A percentile compares a stretch with the other conserved stretches of the same genome.
These are phyloP conservation scores for Fusarium nurragi DNA, from an alignment of 2,329 filamentous ascomycete species.

Conservation along the genomic window DNA sequence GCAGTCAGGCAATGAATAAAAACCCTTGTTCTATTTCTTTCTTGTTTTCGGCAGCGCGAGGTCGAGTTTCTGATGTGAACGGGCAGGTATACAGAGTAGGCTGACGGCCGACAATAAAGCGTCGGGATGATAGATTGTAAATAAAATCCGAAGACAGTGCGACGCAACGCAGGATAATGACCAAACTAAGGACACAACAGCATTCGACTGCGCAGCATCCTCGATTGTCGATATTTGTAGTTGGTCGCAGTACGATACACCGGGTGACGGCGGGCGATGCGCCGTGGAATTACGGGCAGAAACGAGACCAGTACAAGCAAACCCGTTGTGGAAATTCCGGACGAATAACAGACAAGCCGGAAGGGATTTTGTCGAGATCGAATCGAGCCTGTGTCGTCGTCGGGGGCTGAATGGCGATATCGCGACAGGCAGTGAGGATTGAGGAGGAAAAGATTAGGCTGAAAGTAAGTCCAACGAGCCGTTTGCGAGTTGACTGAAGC, in stretches of 20 bases:
- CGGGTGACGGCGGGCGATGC: constrained; percentile 24
- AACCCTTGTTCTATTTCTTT: background rate
- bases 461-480: constrained; percentile 29
- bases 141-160: constrained; percentile 9
- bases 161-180: constrained; percentile 17
- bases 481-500: constrained; percentile 35
- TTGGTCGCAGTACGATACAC: constrained; percentile 23
- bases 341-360: constrained; percentile 10
- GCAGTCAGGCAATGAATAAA: constrained; percentile 40
- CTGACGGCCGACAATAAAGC: constrained; percentile 11
- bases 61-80: constrained; percentile 13
- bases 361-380: constrained; percentile 6
- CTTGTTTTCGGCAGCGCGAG: constrained; percentile 6
- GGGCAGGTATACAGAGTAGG: constrained; percentile 5
- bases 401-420: constrained; percentile 26
- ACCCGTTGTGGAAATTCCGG: constrained; percentile 2
- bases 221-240: constrained; percentile 22
- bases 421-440: constrained; percentile 23
- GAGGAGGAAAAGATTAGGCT: constrained; percentile 27
- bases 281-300: constrained; percentile 5
- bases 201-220: constrained; percentile 35
- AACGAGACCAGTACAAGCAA: constrained; percentile 11
- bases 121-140: constrained; percentile 10
- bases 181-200: constrained; percentile 33
- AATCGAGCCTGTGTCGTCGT: constrained; percentile 26